These are phyloP conservation scores for Cajanus cajan DNA, from an alignment of 306 rosid species.

Conservation along the genomic window DNA sequence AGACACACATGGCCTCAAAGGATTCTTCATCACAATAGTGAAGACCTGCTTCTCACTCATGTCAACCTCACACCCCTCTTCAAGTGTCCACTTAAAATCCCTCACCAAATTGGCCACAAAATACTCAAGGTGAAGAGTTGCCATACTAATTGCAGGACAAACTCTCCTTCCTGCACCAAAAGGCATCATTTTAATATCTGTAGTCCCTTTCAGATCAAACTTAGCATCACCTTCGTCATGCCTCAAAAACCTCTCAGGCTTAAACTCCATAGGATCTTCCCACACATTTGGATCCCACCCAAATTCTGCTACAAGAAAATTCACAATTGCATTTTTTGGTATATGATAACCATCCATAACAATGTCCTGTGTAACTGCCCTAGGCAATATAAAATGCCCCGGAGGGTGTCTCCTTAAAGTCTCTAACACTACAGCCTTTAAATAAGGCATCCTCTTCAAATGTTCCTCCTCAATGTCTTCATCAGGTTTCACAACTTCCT, in stretches of 20 bases:
- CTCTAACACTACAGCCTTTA: constrained; percentile 53
- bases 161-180: constrained; percentile 64
- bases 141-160: constrained; percentile 50
- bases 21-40: constrained; percentile 56
- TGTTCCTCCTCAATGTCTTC: constrained; percentile 53
- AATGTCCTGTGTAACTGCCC: constrained; percentile 47
- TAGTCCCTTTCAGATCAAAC: constrained; percentile 51
- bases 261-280: constrained; percentile 66
- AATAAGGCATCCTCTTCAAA: constrained; percentile 49
- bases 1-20: constrained; percentile 39
- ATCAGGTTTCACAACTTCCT: constrained; percentile 15
- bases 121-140: constrained; percentile 48
- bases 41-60: constrained; percentile 48
- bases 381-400: constrained; percentile 50
- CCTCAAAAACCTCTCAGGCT: constrained; percentile 54
- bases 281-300: constrained; percentile 60
- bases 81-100: constrained; percentile 42
- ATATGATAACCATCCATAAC: constrained; percentile 40
- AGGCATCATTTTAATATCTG: constrained; percentile 63
- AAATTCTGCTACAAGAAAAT: constrained; percentile 55
- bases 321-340: constrained; percentile 51
- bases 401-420: constrained; percentile 56
- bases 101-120: constrained; percentile 55
- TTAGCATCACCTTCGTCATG: not conserved
- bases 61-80: constrained; percentile 52